Percentiles rank a stretch among this genome's conserved stretches.
Evolutionary conservation across 148 eudicot species (phyloP).

Genomic region (Arctostaphylos glauca): DNA sequence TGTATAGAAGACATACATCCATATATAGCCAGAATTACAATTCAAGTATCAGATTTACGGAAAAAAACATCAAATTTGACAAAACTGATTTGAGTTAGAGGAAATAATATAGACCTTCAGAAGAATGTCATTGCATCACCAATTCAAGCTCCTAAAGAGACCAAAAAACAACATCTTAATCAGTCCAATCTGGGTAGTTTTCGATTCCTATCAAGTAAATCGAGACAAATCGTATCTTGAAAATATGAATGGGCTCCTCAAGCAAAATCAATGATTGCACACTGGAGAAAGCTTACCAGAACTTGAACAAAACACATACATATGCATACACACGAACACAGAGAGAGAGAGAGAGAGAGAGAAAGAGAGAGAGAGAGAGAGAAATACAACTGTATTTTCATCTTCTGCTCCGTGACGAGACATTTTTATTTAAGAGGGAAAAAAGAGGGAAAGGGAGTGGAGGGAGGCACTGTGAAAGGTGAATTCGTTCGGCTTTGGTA

Average conservation of each 20-base stretch:
- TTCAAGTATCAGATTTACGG: neutral
- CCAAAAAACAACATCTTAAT: neutral
- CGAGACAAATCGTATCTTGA: neutral
- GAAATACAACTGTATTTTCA: neutral
- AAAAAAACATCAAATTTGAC: constrained; percentile 1
- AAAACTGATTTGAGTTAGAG: neutral
- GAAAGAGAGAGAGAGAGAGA: neutral
- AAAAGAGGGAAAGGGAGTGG: constrained; percentile 1
- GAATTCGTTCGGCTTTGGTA: neutral
- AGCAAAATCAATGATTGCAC: neutral
- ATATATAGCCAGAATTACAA: neutral
- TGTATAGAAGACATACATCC: neutral
- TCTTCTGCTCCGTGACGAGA: neutral
- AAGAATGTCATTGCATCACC: constrained; percentile 23
- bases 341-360: neutral
- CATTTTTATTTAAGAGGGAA: neutral
- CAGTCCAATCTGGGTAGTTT: constrained; percentile 12
- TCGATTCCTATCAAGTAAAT: constrained; percentile 24
- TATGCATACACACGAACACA: neutral
- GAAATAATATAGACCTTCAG: constrained; percentile 25
- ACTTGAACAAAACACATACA: neutral
- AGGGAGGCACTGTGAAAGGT: constrained; percentile 5
- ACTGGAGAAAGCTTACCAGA: constrained; percentile 5
- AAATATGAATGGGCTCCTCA: constrained; percentile 2
- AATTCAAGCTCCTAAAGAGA: constrained; percentile 7